Conservation (phyloP, 768 basidiomycete species). For the Psilocybe subaeruginosa region DNA sequence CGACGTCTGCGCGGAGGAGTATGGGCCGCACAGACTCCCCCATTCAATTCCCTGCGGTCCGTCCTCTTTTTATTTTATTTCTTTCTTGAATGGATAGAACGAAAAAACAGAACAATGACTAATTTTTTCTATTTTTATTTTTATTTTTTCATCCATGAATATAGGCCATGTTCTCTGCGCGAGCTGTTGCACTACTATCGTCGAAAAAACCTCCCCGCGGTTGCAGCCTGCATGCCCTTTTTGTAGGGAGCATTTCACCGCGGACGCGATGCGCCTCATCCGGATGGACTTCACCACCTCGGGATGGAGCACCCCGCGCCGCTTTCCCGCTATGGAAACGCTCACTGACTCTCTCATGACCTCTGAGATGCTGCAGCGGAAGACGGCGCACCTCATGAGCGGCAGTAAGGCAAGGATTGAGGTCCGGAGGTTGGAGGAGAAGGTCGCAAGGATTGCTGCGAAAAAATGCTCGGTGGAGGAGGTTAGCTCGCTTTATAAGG, state of each 20-base stretch:
- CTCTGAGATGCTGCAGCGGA: conserved; percentile 44
- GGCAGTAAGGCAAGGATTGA: conserved; percentile 49
- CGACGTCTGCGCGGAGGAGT: conserved; percentile 92
- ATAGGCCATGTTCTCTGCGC: conserved; percentile 83
- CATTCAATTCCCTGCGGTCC: conserved; percentile 84
- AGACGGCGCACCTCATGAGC: conserved; percentile 51
- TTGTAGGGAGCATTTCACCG: conserved; percentile 76
- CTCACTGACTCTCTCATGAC: conserved; percentile 38
- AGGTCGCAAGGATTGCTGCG: conserved; percentile 75
- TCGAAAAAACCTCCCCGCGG: conserved; percentile 77
- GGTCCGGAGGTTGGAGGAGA: conserved; percentile 73
- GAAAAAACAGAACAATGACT: conserved; percentile 5
- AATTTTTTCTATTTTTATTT: conserved; percentile 22
- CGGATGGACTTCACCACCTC: conserved; percentile 76
- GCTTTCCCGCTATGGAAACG: conserved; percentile 53
- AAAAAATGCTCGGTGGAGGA: conserved; percentile 91
- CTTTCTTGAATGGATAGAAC: conserved; percentile 20
- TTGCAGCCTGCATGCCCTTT: conserved; percentile 80
- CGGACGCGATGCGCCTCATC: conserved; percentile 71
- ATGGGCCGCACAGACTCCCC: conserved; percentile 70
- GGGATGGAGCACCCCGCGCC: conserved; percentile 71
- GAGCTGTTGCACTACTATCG: conserved; percentile 76
- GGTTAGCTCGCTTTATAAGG: conserved; percentile 75
- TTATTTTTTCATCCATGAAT: conserved; percentile 9
- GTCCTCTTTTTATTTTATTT: conserved; percentile 29